Evolutionary conservation across 331 rosid species (phyloP).

Genomic region (Pyrus hybrid): DNA sequence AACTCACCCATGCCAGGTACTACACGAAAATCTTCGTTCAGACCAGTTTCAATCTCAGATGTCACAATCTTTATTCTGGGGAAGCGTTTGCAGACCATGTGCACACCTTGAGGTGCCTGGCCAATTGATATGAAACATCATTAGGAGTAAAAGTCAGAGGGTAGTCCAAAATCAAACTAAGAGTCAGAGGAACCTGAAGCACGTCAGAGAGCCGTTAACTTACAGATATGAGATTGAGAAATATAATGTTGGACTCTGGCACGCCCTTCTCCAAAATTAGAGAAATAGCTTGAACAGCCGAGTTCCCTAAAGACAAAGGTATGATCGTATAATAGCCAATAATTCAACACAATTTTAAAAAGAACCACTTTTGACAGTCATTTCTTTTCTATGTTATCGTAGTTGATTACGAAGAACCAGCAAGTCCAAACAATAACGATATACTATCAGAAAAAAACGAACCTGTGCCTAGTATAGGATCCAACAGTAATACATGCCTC

Average conservation of each 20-base stretch:
- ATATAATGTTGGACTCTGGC: constrained; percentile 87
- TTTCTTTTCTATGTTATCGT: too few species aligned
- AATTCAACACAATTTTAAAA: not conserved
- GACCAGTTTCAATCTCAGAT: constrained; percentile 78
- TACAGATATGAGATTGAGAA: constrained; percentile 91
- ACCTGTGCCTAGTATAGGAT: constrained; percentile 99
- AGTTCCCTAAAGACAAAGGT: constrained; percentile 51
- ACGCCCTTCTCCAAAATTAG: constrained; percentile 71
- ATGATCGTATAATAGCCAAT: not conserved
- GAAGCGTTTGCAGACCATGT: constrained; percentile 75
- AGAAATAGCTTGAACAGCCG: constrained; percentile 85
- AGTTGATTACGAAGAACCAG: not conserved
- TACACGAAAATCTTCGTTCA: constrained; percentile 77
- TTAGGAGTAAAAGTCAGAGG: not conserved
- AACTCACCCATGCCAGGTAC: constrained; percentile 97
- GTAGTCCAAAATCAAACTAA: not conserved
- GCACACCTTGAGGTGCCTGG: constrained; percentile 96
- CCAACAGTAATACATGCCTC: constrained; percentile 85
- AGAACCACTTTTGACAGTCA: not conserved
- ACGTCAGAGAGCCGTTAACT: constrained; percentile 19
- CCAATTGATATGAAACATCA: constrained; percentile 5
- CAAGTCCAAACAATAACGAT: not conserved
- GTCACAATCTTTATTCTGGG: constrained; percentile 91
- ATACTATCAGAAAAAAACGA: constrained; percentile 12
- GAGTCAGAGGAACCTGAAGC: not conserved